phyloP scores from a whole-genome alignment of 2,329 filamentous ascomycete species.

The Phaeophleospora eucalypticola region DNA sequence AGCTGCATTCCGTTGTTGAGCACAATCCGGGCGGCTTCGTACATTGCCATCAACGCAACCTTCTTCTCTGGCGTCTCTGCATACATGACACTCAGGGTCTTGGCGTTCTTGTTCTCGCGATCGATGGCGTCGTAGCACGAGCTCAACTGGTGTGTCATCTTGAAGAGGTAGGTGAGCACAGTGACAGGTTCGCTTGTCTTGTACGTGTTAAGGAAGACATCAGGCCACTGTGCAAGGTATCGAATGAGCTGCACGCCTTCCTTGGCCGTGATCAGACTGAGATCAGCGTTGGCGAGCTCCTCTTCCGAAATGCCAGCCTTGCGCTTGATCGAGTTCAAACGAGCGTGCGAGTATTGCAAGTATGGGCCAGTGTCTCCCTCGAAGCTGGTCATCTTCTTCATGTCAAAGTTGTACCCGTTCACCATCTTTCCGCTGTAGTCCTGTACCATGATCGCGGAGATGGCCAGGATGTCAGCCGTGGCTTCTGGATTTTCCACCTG shows the following conservation, averaged over 20 bases:
- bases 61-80: slow-evolving; percentile 65
- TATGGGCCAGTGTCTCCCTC: slow-evolving; percentile 83
- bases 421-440: slow-evolving; percentile 94
- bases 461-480: slow-evolving; percentile 83
- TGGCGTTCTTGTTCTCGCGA: slow-evolving; percentile 31
- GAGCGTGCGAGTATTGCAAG: slow-evolving; percentile 77
- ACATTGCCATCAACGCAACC: slow-evolving; percentile 70
- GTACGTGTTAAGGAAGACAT: slow-evolving; percentile 77
- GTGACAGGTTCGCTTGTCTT: slow-evolving; percentile 75
- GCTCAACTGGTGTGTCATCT: slow-evolving; percentile 77
- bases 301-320: slow-evolving; percentile 51
- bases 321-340: slow-evolving; percentile 58
- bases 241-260: slow-evolving; percentile 72
- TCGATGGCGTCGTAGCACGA: slow-evolving; percentile 69
- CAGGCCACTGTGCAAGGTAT: slow-evolving; percentile 77
- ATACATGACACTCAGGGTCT: slow-evolving; percentile 68
- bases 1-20: slow-evolving; percentile 79
- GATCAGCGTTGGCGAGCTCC: slow-evolving; percentile 60
- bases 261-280: slow-evolving; percentile 64
- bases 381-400: slow-evolving; percentile 77
- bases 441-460: slow-evolving; percentile 95
- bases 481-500: slow-evolving; percentile 80
- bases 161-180: slow-evolving; percentile 70
- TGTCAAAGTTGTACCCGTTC: slow-evolving; percentile 69
- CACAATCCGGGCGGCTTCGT: slow-evolving; percentile 69